Percentiles rank a stretch among this genome's conserved stretches.
Evolutionary conservation across 1,284 basidiomycete genomes (phyloP).

Genomic region (Cryptococcus sp.): DNA sequence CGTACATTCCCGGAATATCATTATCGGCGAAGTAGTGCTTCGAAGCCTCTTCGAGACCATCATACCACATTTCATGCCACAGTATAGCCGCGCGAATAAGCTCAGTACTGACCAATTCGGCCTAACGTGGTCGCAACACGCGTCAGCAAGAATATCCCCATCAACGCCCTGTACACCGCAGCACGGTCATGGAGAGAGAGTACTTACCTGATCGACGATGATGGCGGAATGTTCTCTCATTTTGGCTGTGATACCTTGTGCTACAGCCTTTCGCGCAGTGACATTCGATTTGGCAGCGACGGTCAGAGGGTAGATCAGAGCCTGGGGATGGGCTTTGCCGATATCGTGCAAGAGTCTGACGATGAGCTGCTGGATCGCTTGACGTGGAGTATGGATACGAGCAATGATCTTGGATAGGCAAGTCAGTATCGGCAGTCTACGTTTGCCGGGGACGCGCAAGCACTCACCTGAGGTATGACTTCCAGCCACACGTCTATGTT

Average conservation of each 20-base stretch:
- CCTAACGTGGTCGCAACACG: constrained; percentile 58
- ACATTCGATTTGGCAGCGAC: constrained; percentile 98
- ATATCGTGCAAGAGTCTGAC: constrained; percentile 88
- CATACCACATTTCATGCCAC: constrained; percentile 99
- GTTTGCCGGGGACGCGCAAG: too few species aligned
- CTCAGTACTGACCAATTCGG: constrained; percentile 87
- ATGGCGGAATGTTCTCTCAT: constrained; percentile 89
- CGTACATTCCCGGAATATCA: constrained; percentile 99
- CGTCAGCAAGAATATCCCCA: not conserved
- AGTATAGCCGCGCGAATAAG: constrained; percentile 96
- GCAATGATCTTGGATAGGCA: constrained; percentile 78
- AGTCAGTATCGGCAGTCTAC: not conserved
- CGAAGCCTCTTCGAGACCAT: constrained; percentile 97
- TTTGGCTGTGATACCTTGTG: constrained; percentile 84
- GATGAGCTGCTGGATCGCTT: constrained; percentile 85
- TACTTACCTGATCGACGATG: constrained; percentile 82
- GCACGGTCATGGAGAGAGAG: not conserved
- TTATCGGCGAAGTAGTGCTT: constrained; percentile 96
- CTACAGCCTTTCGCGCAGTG: constrained; percentile 76
- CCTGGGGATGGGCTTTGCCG: constrained; percentile 95
- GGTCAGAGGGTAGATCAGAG: constrained; percentile 95
- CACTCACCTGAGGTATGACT: constrained; percentile 87
- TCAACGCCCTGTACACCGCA: constrained; percentile 3
- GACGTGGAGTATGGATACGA: constrained; percentile 91
- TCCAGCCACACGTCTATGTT: constrained; percentile 98